Evolutionary conservation across 108 stramenopile genomes (phyloP).

Genomic region (Cyclotella sp.): DNA sequence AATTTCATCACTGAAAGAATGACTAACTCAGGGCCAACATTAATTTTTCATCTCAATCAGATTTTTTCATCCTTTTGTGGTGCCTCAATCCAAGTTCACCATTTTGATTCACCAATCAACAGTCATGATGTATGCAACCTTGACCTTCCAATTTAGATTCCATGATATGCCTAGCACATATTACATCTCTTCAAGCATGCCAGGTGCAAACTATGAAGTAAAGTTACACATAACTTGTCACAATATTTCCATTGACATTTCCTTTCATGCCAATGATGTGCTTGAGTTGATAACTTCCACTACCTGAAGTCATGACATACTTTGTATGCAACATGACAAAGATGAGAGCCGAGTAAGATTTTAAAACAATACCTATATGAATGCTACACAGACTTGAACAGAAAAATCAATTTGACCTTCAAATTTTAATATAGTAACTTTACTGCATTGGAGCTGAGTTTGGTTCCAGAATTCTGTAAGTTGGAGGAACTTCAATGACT

Average conservation of each 20-base stretch:
- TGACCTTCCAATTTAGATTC: background rate
- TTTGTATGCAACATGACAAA: background rate
- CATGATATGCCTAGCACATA: conserved; percentile 2
- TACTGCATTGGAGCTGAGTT: no score
- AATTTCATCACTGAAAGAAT: background rate
- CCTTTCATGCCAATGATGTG: conserved; percentile 10
- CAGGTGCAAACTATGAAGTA: conserved; percentile 17
- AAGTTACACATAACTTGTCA: no score
- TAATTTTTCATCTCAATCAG: background rate
- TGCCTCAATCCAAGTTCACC: background rate
- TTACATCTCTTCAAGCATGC: background rate
- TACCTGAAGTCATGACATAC: background rate
- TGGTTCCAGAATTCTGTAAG: no score
- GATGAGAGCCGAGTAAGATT: background rate
- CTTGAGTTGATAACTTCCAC: background rate
- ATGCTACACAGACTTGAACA: no score
- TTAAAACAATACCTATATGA: no score
- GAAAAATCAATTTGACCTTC: no score
- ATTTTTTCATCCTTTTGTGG: background rate
- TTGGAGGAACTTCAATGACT: no score
- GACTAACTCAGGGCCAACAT: background rate
- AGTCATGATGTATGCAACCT: conserved; percentile 1
- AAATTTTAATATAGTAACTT: no score
- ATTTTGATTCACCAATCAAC: conserved; percentile 11
- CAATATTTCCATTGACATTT: background rate